Percentiles rank a stretch among this genome's conserved stretches.
Evolutionary conservation across 257 asterid species (phyloP).

Genomic region (Solanum paucissectum): DNA sequence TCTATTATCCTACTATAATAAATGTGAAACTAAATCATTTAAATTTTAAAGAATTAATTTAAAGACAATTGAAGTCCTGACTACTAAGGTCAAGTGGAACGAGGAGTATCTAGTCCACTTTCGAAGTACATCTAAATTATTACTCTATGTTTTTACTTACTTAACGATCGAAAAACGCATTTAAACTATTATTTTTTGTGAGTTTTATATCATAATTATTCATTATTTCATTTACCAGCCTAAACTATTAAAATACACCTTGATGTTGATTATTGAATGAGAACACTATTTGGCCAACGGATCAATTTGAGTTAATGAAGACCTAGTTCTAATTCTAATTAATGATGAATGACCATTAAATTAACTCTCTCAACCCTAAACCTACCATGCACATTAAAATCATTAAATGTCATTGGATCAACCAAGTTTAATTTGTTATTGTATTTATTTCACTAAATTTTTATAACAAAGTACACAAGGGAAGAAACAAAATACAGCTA

Average conservation of each 20-base stretch:
- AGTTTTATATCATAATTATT: neutral
- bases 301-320: neutral
- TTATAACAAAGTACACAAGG: neutral
- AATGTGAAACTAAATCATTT: neutral
- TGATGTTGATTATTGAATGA: neutral
- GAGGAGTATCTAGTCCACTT: neutral
- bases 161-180: neutral
- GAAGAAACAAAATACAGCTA: neutral
- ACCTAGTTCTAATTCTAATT: neutral
- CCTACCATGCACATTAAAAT: neutral
- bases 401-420: neutral
- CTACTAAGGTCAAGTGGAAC: neutral
- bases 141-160: too few relatives aligned
- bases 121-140: neutral
- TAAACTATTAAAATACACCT: neutral
- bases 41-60: neutral
- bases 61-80: neutral
- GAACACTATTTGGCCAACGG: neutral
- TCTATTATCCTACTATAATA: neutral
- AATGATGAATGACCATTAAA: neutral
- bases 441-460: neutral
- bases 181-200: neutral
- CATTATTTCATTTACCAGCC: accelerated
- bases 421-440: neutral
- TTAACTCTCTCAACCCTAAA: neutral